These are phyloP conservation scores for Cladophialophora immunda DNA, from an alignment of 2,329 filamentous ascomycete species.

Conservation along the genomic window DNA sequence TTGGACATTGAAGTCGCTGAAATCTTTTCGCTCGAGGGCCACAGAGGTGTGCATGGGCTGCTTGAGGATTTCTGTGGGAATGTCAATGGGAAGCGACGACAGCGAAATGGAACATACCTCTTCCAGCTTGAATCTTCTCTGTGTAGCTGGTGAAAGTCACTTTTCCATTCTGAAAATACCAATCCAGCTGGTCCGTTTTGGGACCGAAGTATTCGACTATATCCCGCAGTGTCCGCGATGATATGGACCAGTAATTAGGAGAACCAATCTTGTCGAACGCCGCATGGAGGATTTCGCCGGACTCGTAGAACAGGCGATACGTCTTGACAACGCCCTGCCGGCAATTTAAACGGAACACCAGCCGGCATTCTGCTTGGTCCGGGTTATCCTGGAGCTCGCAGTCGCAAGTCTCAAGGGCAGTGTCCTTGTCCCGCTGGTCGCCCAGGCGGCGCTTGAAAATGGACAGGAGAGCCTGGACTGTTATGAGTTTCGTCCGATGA, in stretches of 20 bases:
- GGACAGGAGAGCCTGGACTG: slow-evolving; percentile 62
- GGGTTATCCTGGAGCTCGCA: slow-evolving; percentile 66
- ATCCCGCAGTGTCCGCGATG: slow-evolving; percentile 65
- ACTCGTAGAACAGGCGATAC: slow-evolving; percentile 71
- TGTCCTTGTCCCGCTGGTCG: slow-evolving; percentile 66
- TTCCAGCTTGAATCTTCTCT: slow-evolving; percentile 69
- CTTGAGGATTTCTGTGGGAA: slow-evolving; percentile 64
- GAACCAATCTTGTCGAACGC: slow-evolving; percentile 67
- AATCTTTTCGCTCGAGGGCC: slow-evolving; percentile 68
- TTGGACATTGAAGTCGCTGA: slow-evolving; percentile 67
- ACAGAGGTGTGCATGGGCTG: slow-evolving; percentile 72
- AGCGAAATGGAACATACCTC: slow-evolving; percentile 51
- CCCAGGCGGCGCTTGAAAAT: slow-evolving; percentile 68
- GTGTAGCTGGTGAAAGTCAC: slow-evolving; percentile 72
- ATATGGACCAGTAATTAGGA: slow-evolving; percentile 67
- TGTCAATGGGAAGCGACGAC: slow-evolving; percentile 7
- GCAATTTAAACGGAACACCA: slow-evolving; percentile 69
- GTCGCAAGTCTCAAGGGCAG: slow-evolving; percentile 68
- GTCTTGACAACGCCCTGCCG: slow-evolving; percentile 71
- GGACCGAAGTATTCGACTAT: slow-evolving; percentile 71
- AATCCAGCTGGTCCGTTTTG: slow-evolving; percentile 71
- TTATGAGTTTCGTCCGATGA: no score
- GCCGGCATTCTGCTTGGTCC: slow-evolving; percentile 66
- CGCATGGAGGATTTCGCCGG: slow-evolving; percentile 69
- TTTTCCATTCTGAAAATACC: slow-evolving; percentile 66